Conservation (phyloP, 2,329 filamentous ascomycete genomes). For the Aspergillus clavatus region DNA sequence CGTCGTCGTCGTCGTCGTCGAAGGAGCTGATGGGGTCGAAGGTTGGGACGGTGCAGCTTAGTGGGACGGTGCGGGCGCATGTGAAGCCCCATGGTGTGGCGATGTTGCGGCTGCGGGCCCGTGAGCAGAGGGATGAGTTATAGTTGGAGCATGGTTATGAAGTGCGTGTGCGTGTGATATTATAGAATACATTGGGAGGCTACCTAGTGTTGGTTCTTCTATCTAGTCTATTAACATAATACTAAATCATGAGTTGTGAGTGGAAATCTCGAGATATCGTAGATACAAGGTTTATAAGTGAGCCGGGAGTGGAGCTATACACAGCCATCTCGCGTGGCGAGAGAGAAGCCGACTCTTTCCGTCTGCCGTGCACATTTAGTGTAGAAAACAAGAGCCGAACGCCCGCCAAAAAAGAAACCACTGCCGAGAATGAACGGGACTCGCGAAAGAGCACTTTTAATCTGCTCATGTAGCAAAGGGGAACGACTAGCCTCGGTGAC, state of each 20-base stretch:
- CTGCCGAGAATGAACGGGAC: neutral
- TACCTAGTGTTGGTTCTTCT: neutral
- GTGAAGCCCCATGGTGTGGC: conserved; percentile 49
- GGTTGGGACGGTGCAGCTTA: conserved; percentile 41
- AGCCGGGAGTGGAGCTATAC: neutral
- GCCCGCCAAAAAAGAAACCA: too few species aligned
- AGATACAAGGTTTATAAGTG: neutral
- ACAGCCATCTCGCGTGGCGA: too few species aligned
- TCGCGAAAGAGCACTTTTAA: too few species aligned
- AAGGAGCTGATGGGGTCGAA: conserved; percentile 44
- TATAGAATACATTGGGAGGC: neutral
- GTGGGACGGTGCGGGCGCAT: conserved; percentile 41
- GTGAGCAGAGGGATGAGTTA: conserved; percentile 44
- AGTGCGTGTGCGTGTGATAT: too few species aligned
- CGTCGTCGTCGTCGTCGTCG: neutral
- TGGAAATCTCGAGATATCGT: neutral
- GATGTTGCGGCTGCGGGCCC: conserved; percentile 45
- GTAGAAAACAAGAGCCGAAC: too few species aligned
- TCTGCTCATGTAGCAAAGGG: too few species aligned
- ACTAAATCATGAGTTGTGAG: neutral
- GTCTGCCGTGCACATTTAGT: too few species aligned
- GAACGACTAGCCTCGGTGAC: too few species aligned
- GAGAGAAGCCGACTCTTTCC: too few species aligned
- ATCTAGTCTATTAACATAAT: conserved; percentile 2
- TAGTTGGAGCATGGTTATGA: conserved; percentile 20